Conservation (phyloP, 306 rosid genomes). For the Vigna angularis region DNA sequence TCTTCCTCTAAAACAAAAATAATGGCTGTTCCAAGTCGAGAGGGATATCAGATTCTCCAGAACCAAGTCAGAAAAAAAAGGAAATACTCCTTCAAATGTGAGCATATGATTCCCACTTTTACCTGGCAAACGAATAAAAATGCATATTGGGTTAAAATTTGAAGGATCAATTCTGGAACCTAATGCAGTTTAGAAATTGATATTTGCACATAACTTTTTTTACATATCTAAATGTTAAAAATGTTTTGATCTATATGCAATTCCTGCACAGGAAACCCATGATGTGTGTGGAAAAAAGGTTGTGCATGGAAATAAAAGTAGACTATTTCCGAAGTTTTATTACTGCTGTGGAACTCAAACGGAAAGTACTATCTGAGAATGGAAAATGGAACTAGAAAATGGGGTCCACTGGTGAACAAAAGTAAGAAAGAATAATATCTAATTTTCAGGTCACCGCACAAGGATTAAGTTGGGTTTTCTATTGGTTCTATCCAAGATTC, state of each 20-base stretch:
- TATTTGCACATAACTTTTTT: constrained; percentile 37
- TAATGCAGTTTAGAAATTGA: constrained; percentile 58
- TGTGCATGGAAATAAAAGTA: constrained; percentile 25
- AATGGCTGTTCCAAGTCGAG: constrained; percentile 61
- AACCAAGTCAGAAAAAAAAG: constrained; percentile 47
- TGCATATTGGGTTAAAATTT: constrained; percentile 46
- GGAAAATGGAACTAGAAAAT: constrained; percentile 52
- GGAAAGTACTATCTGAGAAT: constrained; percentile 49
- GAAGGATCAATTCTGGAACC: constrained; percentile 72
- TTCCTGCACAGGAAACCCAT: constrained; percentile 39
- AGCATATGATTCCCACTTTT: constrained; percentile 86
- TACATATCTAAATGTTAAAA: constrained; percentile 16
- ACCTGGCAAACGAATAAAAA: constrained; percentile 63
- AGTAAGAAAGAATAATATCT: constrained; percentile 71
- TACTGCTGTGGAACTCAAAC: constrained; percentile 46
- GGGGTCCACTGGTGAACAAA: constrained; percentile 56
- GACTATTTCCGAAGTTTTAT: constrained; percentile 21
- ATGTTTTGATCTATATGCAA: constrained; percentile 36
- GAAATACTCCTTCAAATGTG: constrained; percentile 46
- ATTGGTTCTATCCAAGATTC: constrained; percentile 69
- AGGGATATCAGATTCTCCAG: constrained; percentile 62
- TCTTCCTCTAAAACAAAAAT: constrained; percentile 54
- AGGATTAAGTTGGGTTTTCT: constrained; percentile 50
- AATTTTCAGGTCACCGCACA: constrained; percentile 62
- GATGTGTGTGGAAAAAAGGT: constrained; percentile 33